A percentile compares a stretch with the other conserved stretches of the same genome.
phyloP scores from a whole-genome alignment of 23 red algal genomes.

The Gracilaria domingensis region DNA sequence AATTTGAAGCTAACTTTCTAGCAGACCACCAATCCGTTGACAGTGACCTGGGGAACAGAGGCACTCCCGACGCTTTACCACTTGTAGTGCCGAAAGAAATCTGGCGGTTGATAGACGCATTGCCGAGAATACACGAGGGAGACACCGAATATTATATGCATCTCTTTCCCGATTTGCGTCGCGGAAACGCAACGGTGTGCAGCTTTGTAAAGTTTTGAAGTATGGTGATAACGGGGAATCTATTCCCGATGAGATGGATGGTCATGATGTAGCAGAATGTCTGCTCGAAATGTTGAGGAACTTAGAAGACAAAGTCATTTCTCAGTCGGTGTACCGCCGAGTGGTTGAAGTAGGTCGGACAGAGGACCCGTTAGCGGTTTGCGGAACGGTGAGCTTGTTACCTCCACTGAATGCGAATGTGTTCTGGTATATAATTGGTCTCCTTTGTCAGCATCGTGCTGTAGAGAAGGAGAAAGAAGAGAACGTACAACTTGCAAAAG shows the following conservation, averaged over 20 bases:
- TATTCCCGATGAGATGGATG: conserved; percentile 47
- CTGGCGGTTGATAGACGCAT: conserved; percentile 50
- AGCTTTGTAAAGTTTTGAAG: conserved; percentile 11
- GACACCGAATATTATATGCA: conserved; percentile 28
- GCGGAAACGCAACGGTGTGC: conserved; percentile 4
- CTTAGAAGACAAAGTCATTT: conserved; percentile 55
- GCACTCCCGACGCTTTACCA: conserved; percentile 33
- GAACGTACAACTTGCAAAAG: conserved; percentile 21
- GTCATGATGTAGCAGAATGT: conserved; percentile 58
- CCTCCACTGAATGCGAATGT: conserved; percentile 64
- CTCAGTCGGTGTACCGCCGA: conserved; percentile 17
- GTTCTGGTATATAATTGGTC: conserved; percentile 63
- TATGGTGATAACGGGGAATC: conserved; percentile 33
- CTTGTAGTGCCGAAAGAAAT: conserved; percentile 62
- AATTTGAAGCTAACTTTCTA: neutral
- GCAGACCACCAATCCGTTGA: neutral
- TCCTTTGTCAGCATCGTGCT: conserved; percentile 29
- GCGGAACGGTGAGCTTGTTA: conserved; percentile 12
- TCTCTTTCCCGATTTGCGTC: conserved; percentile 38
- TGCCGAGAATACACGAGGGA: conserved; percentile 19
- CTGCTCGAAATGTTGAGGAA: conserved; percentile 51
- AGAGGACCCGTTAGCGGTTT: conserved; percentile 30
- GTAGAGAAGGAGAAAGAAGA: conserved; percentile 32
- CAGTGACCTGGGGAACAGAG: conserved; percentile 8
- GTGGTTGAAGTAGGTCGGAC: conserved; percentile 48